Evolutionary conservation across 768 basidiomycete genomes (phyloP), one percentile per base, ranked within the genome.

Genomic region (Amanita subjunquillea): DNA sequence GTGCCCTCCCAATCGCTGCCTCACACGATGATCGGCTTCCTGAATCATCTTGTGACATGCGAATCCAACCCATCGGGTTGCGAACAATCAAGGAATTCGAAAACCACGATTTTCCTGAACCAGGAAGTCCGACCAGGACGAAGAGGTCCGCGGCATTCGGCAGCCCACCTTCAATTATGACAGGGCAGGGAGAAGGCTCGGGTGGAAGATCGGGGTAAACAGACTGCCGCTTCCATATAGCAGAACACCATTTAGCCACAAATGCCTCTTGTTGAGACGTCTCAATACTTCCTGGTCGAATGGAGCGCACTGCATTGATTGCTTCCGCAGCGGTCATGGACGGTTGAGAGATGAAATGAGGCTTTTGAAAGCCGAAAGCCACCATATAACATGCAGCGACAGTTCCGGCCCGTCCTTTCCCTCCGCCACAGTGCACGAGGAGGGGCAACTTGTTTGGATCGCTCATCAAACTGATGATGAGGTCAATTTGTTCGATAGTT

Each of bases 391-490:
- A 80, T 0, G 80, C 82, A 4, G 76, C 74, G 0, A 82, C 77
- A 1, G 78, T 81, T 13, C 82, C 81, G 22, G 80, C 79, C 8
- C 80, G 72, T 0, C 81, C 81, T 55, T 80, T 81, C 2, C 81
- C 82, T 5, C 79, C 81, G 3, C 78, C 80, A 58, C 81, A 83
- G 55, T 83, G 80, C 2, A 83, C 65, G 12, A 83, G 64, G 6
- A 80, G 56, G 0, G 80, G 79, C 1, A 74, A 61, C 10, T 78
- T 77, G 32, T 60, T 58, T 12, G 66, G 63, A 51, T 79, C 73
- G 4, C 70, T 65, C 25, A 79, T 64, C 10, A 80, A 59, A 12
- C 68, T 61, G 57, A 81, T 67, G 55, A 81, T 66, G 45, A 79
- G 57, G 59, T 81, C 80, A 75, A 82, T 76, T 55, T 81, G 79